A percentile compares a stretch with the other conserved stretches of the same genome.
These are phyloP conservation scores for Niebla homalea DNA, from an alignment of 495 filamentous ascomycete genomes.

Conservation along the genomic window DNA sequence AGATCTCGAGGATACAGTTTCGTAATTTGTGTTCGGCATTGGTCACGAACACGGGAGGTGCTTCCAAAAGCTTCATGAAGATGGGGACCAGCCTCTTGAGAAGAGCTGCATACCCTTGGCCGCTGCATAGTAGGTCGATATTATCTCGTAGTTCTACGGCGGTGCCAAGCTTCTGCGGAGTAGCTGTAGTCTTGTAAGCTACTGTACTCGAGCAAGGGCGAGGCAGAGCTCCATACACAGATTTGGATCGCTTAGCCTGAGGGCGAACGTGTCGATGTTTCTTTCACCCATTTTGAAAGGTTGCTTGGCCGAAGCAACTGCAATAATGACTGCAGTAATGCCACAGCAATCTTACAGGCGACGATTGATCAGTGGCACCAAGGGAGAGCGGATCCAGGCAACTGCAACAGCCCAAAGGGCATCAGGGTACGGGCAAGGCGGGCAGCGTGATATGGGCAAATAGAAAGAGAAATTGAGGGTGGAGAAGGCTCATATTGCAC, in stretches of 20 bases:
- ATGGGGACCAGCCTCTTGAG: constrained; percentile 77
- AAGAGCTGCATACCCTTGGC: constrained; percentile 57
- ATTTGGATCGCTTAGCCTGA: constrained; percentile 45
- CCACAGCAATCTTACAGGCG: too few species aligned
- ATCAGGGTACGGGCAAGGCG: too few species aligned
- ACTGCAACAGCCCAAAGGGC: too few species aligned
- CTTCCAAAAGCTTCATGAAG: constrained; percentile 73
- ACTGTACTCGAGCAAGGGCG: neutral
- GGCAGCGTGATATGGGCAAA: too few species aligned
- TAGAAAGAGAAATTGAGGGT: neutral
- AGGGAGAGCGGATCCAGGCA: too few species aligned
- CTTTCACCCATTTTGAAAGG: constrained; percentile 26
- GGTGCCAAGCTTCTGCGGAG: constrained; percentile 60
- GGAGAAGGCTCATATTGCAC: neutral
- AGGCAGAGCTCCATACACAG: constrained; percentile 32
- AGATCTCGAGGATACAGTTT: constrained; percentile 82
- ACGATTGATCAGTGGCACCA: too few species aligned
- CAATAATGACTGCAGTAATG: too few species aligned
- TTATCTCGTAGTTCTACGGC: constrained; percentile 73
- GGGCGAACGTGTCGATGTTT: constrained; percentile 46
- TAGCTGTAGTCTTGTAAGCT: constrained; percentile 37
- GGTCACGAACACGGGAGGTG: constrained; percentile 81
- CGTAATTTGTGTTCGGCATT: constrained; percentile 60
- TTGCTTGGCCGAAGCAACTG: too few species aligned
- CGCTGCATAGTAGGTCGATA: constrained; percentile 59